phyloP scores from a whole-genome alignment of 495 filamentous ascomycete species.

The Aspergillus ellipticus region DNA sequence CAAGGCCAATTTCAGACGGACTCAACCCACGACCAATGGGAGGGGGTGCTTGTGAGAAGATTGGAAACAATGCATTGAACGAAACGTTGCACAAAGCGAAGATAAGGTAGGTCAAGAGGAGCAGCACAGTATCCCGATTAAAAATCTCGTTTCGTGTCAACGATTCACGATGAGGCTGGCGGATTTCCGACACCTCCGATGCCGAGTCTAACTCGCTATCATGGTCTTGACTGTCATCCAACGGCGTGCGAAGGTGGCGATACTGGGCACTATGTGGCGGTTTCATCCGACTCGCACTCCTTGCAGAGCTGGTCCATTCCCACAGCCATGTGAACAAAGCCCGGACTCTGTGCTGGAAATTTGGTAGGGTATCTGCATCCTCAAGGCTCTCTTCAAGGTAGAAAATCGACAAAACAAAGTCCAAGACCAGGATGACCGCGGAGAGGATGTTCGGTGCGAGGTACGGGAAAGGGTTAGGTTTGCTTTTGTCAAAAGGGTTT shows the following conservation, averaged over 20 bases:
- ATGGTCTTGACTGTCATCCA: constrained; percentile 30
- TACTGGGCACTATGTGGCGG: constrained; percentile 20
- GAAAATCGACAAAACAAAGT: constrained; percentile 66
- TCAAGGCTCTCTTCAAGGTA: constrained; percentile 90
- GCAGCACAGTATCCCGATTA: constrained; percentile 73
- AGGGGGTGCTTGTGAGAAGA: constrained; percentile 71
- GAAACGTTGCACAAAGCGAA: constrained; percentile 87
- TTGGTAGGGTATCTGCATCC: constrained; percentile 60
- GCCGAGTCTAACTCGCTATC: constrained; percentile 43
- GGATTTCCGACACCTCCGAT: constrained; percentile 38
- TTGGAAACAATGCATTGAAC: constrained; percentile 87
- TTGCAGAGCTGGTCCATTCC: constrained; percentile 63
- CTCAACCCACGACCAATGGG: constrained; percentile 74
- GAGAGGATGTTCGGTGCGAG: constrained; percentile 77
- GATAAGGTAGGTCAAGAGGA: constrained; percentile 78
- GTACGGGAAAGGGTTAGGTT: constrained; percentile 70
- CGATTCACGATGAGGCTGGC: constrained; percentile 30
- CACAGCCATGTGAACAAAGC: constrained; percentile 67
- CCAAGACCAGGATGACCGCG: constrained; percentile 64
- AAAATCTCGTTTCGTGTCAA: constrained; percentile 52
- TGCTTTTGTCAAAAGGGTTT: constrained; percentile 49
- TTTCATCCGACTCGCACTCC: constrained; percentile 56
- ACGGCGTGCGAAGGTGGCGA: constrained; percentile 21
- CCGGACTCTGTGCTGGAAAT: constrained; percentile 53
- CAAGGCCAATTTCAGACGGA: constrained; percentile 78